A percentile compares a stretch with the other conserved stretches of the same genome.
These are phyloP conservation scores for Solanum hybrid DNA, from an alignment of 305 asterid species.

Conservation along the genomic window DNA sequence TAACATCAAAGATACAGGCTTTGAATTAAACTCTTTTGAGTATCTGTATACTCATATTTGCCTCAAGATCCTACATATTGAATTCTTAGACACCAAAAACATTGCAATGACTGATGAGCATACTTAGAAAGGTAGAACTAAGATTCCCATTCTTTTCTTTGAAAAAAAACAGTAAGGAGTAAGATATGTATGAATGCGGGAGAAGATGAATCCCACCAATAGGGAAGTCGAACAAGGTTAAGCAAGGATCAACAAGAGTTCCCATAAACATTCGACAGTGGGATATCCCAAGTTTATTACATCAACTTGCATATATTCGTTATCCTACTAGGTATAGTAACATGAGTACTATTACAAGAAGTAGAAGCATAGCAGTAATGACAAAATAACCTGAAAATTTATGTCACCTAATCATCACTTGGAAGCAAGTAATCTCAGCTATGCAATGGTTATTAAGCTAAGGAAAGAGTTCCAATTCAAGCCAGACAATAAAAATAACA, in stretches of 20 bases:
- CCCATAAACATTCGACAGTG: not conserved
- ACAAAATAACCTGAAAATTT: not conserved
- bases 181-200: not conserved
- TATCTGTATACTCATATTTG: not conserved
- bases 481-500: not conserved
- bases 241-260: not conserved
- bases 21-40: not conserved
- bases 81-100: not conserved
- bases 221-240: not conserved
- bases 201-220: not conserved
- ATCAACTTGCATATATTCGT: not conserved
- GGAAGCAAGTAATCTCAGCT: not conserved
- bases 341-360: not conserved
- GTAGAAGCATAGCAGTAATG: not conserved
- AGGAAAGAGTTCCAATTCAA: not conserved
- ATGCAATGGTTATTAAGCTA: not conserved
- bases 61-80: not conserved
- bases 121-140: not conserved
- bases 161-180: not conserved
- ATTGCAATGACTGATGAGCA: not conserved
- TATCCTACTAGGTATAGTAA: not conserved
- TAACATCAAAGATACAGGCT: conserved; percentile 1
- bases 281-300: not conserved
- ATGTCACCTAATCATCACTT: not conserved
- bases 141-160: conserved; percentile 1